Evolutionary conservation across 2,329 filamentous ascomycete genomes (phyloP).

Genomic region (Allantophomopsis lycopodina): DNA sequence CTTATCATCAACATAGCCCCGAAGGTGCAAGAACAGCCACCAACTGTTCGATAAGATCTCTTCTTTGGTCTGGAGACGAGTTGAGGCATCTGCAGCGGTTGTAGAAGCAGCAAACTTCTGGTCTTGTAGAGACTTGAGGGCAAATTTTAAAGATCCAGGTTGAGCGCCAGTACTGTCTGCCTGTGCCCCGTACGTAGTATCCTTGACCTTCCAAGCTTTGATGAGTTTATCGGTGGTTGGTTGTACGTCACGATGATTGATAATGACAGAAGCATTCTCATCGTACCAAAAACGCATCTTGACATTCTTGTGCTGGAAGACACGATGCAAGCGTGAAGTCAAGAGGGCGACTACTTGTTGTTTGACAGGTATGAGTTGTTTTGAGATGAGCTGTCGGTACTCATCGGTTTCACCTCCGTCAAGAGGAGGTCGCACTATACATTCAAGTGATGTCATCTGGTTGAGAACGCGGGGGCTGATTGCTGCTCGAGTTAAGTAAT

Average conservation of each 20-base stretch:
- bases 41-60: slow-evolving; percentile 62
- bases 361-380: slow-evolving; percentile 59
- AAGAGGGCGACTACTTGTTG: slow-evolving; percentile 68
- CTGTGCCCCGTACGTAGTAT: slow-evolving; percentile 31
- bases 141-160: slow-evolving; percentile 37
- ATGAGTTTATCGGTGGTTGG: slow-evolving; percentile 32
- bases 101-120: slow-evolving; percentile 57
- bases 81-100: slow-evolving; percentile 22
- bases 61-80: slow-evolving; percentile 43
- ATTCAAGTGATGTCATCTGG: slow-evolving; percentile 68
- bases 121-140: slow-evolving; percentile 56
- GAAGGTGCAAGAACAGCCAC: slow-evolving; percentile 81
- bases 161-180: slow-evolving; percentile 22
- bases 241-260: slow-evolving; percentile 43
- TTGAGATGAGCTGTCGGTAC: slow-evolving; percentile 68
- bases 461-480: slow-evolving; percentile 68
- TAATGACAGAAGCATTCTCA: slow-evolving; percentile 48
- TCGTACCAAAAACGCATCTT: slow-evolving; percentile 77
- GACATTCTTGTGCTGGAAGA: slow-evolving; percentile 69
- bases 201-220: slow-evolving; percentile 62
- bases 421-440: slow-evolving; percentile 69
- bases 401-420: slow-evolving; percentile 70
- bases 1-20: slow-evolving; percentile 67
- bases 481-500: slow-evolving; percentile 75
- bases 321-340: slow-evolving; percentile 67